These are phyloP conservation scores for Aspergillus sclerotiicarbonarius DNA, from an alignment of 495 filamentous ascomycete genomes.

Conservation along the genomic window DNA sequence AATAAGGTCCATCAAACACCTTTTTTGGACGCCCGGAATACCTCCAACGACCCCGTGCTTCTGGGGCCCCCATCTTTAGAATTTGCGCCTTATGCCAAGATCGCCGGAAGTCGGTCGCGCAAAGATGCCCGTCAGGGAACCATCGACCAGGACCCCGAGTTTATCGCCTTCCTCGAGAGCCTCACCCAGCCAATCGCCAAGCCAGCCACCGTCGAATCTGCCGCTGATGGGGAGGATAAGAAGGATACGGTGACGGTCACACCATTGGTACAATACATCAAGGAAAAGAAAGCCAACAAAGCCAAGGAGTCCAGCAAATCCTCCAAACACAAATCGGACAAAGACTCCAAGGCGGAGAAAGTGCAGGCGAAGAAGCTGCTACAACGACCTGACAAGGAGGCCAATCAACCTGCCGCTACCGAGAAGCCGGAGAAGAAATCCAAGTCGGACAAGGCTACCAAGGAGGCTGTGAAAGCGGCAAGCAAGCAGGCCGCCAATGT, in stretches of 20 bases:
- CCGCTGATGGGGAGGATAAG: conserved; percentile 53
- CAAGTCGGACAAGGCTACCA: conserved; percentile 60
- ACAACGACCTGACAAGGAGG: conserved; percentile 46
- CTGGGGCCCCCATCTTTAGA: conserved; percentile 75
- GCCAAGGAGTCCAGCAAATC: conserved; percentile 66
- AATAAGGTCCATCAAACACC: conserved; percentile 61
- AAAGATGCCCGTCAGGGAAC: conserved; percentile 86
- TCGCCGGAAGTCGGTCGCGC: conserved; percentile 66
- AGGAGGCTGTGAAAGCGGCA: conserved; percentile 77
- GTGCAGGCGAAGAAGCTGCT: conserved; percentile 50
- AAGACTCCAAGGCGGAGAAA: conserved; percentile 59
- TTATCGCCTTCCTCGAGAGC: conserved; percentile 86
- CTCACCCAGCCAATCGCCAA: conserved; percentile 74
- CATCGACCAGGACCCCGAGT: conserved; percentile 93
- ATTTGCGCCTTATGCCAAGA: conserved; percentile 76
- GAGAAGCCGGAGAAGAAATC: conserved; percentile 55
- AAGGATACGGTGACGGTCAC: conserved; percentile 73
- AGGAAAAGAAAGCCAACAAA: conserved; percentile 86
- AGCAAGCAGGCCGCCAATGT: conserved; percentile 57
- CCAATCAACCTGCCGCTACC: conserved; percentile 22
- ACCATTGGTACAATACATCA: conserved; percentile 84
- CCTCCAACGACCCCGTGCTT: conserved; percentile 63
- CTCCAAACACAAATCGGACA: conserved; percentile 60
- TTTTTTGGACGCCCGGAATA: conserved; percentile 74
- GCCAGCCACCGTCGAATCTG: conserved; percentile 46